phyloP scores from a whole-genome alignment of 345 rosid genomes.

The Hibiscus trionum region DNA sequence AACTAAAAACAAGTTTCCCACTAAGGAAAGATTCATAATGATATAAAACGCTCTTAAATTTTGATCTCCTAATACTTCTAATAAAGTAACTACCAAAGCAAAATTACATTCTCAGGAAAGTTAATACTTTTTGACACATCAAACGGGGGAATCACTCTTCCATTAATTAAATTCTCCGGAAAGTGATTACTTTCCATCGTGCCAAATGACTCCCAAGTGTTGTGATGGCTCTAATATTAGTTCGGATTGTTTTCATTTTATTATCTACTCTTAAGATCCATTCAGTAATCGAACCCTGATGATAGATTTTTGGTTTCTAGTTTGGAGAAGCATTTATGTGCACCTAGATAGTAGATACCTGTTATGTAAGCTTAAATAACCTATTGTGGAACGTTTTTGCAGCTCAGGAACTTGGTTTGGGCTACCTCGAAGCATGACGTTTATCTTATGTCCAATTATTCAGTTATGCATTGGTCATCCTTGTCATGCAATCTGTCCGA shows the following conservation, averaged over 20 bases:
- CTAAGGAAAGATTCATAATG: too few relatives aligned
- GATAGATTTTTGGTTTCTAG: neutral
- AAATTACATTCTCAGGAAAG: too few relatives aligned
- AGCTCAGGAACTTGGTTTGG: slow-evolving; percentile 75
- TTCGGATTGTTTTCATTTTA: neutral
- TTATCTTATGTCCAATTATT: slow-evolving; percentile 52
- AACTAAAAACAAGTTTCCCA: too few relatives aligned
- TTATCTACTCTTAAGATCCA: neutral
- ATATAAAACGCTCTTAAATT: too few relatives aligned
- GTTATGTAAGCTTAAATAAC: neutral
- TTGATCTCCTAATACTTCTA: too few relatives aligned
- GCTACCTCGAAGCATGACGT: slow-evolving; percentile 73
- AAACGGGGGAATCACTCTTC: too few relatives aligned
- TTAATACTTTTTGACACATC: too few relatives aligned
- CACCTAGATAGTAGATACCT: neutral
- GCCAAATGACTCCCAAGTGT: too few relatives aligned
- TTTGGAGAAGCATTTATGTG: neutral
- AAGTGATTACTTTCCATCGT: too few relatives aligned
- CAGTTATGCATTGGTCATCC: slow-evolving; percentile 57
- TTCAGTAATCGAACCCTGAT: neutral
- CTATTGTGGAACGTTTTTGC: slow-evolving; percentile 8
- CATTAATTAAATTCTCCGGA: too few relatives aligned
- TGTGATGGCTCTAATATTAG: neutral
- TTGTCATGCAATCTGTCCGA: slow-evolving; percentile 38
- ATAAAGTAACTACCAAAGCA: too few relatives aligned